These are phyloP conservation scores for Clarireedia paspali DNA, from an alignment of 2,329 filamentous ascomycete genomes.

Conservation along the genomic window DNA sequence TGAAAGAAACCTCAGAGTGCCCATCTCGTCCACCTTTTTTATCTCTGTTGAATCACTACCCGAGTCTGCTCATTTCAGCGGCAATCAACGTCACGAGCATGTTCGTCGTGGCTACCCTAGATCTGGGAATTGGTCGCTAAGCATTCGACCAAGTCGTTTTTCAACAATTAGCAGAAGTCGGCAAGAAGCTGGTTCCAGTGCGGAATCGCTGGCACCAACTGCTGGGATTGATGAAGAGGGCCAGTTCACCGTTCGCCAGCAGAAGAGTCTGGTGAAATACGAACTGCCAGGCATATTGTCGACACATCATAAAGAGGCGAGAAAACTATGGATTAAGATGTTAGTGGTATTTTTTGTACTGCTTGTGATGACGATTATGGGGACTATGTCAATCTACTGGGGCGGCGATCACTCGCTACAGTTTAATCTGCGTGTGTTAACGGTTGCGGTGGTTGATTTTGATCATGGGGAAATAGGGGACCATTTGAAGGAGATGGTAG, in stretches of 20 bases:
- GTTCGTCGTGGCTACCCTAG: background rate
- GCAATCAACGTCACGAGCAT: background rate
- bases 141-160: background rate
- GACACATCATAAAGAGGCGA: constrained; percentile 8
- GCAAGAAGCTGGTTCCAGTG: too few species aligned
- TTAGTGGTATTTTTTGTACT: constrained; percentile 10
- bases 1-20: background rate
- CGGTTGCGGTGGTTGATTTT: constrained; percentile 16
- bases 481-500: constrained; percentile 13
- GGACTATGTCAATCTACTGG: constrained; percentile 17
- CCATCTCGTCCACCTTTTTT: constrained; percentile 3
- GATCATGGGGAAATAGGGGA: constrained; percentile 14
- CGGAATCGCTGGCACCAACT: background rate
- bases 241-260: background rate
- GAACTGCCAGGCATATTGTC: constrained; percentile 11
- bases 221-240: background rate
- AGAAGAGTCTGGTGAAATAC: constrained; percentile 1
- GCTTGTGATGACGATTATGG: constrained; percentile 13
- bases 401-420: constrained; percentile 13
- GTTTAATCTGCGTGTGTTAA: constrained; percentile 14
- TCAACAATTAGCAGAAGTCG: too few species aligned
- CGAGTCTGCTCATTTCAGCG: background rate
- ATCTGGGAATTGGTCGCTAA: background rate
- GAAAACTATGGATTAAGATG: constrained; percentile 17
- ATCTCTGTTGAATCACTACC: constrained; percentile 2